Evolutionary conservation across 2,329 filamentous ascomycete genomes (phyloP).

Genomic region (Triangularia verruculosa): DNA sequence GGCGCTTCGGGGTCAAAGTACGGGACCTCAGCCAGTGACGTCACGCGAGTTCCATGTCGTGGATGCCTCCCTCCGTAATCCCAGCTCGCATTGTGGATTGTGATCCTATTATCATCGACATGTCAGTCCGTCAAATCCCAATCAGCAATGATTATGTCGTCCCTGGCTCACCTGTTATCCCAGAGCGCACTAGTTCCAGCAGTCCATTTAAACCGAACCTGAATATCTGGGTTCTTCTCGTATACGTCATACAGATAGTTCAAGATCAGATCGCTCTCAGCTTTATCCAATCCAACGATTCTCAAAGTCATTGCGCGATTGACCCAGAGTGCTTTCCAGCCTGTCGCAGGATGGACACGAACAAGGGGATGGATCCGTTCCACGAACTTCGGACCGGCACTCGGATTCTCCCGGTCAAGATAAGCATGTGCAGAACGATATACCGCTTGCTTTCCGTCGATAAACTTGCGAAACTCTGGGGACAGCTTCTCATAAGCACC

Average conservation of each 20-base stretch:
- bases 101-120: conserved; percentile 47
- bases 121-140: neutral
- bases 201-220: conserved; percentile 70
- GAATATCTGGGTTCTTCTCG: conserved; percentile 68
- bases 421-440: conserved; percentile 66
- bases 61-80: conserved; percentile 67
- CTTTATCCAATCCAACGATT: conserved; percentile 67
- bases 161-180: conserved; percentile 58
- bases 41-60: conserved; percentile 70
- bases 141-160: neutral
- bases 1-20: conserved; percentile 63
- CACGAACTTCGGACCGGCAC: conserved; percentile 61
- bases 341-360: conserved; percentile 67
- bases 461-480: conserved; percentile 65
- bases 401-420: conserved; percentile 60
- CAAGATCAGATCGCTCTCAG: conserved; percentile 66
- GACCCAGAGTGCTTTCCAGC: conserved; percentile 72
- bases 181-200: conserved; percentile 64
- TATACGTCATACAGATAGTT: conserved; percentile 66
- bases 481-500: conserved; percentile 71
- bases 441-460: conserved; percentile 64
- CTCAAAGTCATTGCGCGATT: conserved; percentile 66
- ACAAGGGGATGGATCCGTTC: conserved; percentile 68
- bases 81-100: conserved; percentile 72
- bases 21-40: conserved; percentile 67